Evolutionary conservation across 345 rosid genomes (phyloP), one percentile per base, ranked within the genome.

Genomic region (Abelmoschus esculentus): DNA sequence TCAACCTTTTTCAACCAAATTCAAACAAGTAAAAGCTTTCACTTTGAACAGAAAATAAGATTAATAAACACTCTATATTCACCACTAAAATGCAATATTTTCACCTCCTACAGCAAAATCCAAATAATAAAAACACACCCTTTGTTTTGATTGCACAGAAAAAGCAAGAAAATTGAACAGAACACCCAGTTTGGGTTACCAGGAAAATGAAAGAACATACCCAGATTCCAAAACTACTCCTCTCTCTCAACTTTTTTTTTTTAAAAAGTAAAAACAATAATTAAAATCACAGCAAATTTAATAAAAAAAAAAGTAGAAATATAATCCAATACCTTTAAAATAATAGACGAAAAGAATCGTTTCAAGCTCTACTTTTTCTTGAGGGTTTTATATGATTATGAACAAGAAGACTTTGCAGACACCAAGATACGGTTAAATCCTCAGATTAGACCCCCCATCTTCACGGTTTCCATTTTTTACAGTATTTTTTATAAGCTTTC

Each of bases 1-100:
- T 7, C 57, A 15, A 66, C 62, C 72, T 29, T 65, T 77, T 42
- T 75, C 73, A 66, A 42, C 73, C 76, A 67, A 72, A 71, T 54
- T 55, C 71, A 75, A 69, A 19, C 66, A 63, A 78, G 22, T 61
- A 49, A 26, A 50, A 19, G 12, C 5, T 32, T 28, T 12, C 22
- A 26, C 49, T 40, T 63, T 40, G 5, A 34, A 38, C 17, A 65
- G 56, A 53, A 42, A 40, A 46, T 18, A 19, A 55, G 19, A 8
- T 55, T 8, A 36, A 36, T 8, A 52, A 42, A 11, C 46, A 73
- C 28, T 19, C 14, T 15, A 32, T 40, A 31, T 36, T 60, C 73
- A 44, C 75, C 34, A 36, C 42, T 11, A 72, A 61, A 15, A 44
- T 1, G 14, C 22, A 52, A 67, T 42, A 53, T 31, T 6, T 31